Base-by-base conservation (phyloP, 2,329 filamentous ascomycete genomes). In the Camptophora hylomeconis region DNA sequence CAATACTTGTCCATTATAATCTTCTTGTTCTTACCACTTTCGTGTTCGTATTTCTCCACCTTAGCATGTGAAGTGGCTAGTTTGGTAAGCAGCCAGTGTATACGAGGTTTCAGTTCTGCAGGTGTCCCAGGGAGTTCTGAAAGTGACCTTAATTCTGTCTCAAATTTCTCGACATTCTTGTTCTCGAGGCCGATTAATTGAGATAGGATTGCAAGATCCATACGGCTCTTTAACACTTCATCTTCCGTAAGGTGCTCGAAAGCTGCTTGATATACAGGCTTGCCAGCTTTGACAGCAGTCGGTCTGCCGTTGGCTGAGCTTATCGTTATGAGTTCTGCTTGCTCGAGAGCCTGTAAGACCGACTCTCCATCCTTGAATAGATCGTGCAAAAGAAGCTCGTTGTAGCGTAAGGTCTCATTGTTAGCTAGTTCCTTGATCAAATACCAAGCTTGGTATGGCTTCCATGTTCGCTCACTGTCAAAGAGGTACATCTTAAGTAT, bases 401-500 rank as follows among this genome's bases (percentile, higher is more conserved):
- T 87, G 62, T 93, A 95, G 2, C 80, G 70, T 1, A 95, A 62
- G 3, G 48, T 52, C 20, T 54, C 64, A 7, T 71, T 60, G n/a
- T 67, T 53, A 0, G 81, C 77, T 9, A 98, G 72, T 17, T 70
- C 63, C 48, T 80, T 86, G 53, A 95, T 76, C 2, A 98, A 59
- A 35, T 78, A 69, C 89, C 89, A 95, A 0, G 83, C 87, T 58
- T 95, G 89, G 47, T 89, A 76, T 4, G 73, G 63, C 0, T 75
- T 80, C 80, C 83, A 95, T 30, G 69, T 69, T 17, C 69, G 68
- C 24, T 73, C 70, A 14, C 56, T 50, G 23, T 63, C 47, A 3
- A 92, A 62, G 17, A 98, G 70, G 57, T 86, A 95, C 66, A 94
- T 84, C 48, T 93, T 92, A 37, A 93, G 60, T 26, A 95, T 86